Base-by-base conservation (phyloP, 106 monocot genomes). In the Posidonia australis region DNA sequence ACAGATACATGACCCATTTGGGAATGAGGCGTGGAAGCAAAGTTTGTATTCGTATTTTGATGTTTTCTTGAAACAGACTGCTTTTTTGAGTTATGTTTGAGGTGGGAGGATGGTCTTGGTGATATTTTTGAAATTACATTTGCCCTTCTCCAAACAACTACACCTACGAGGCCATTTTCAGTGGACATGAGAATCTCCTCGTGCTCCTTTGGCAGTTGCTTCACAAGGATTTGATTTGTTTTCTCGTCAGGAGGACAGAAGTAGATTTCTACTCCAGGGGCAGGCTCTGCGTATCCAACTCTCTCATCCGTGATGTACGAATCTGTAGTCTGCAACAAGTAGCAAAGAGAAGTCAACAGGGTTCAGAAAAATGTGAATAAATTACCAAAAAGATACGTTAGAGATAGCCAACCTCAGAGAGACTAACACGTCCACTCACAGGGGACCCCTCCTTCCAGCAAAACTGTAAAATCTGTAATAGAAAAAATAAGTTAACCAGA, bases 291-390 rank as follows among this genome's bases (percentile, higher is more conserved):
- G 47, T 77, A 82, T 56, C 96, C 96, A 18, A 96, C 77, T 69
- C 96, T 82, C 48, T 77, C 80, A 54, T 96, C 96, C 0, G 77
- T 69, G 24, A 87, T 66, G 57, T 96, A 96, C 16, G 90, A 80
- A n/a, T 96, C 79, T 28, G 71, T 58, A 7, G 83, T 70, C 90
- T 90, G 86, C 73, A 68, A 12, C 18, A 60, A 14, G 11, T 42
- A 36, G 22, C 4, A 59, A 18, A 59, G 25, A 46, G 18, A 13
- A 7, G 44, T 13, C 13, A 24, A 46, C 36, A 36, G 36, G 36
- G 54, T 18, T 23, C 13, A 23, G 10, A 23, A 23, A 4, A 24
- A 23, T 25, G 19, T 55, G 54, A 21, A 55, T 25, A 5, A 55
- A 18, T 25, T 23, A 28, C 16, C 20, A 58, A 54, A 49, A 44